A percentile compares a stretch with the other conserved stretches of the same genome.
phyloP scores from a whole-genome alignment of 805 yeast species.

The Yarrowia divulgata region DNA sequence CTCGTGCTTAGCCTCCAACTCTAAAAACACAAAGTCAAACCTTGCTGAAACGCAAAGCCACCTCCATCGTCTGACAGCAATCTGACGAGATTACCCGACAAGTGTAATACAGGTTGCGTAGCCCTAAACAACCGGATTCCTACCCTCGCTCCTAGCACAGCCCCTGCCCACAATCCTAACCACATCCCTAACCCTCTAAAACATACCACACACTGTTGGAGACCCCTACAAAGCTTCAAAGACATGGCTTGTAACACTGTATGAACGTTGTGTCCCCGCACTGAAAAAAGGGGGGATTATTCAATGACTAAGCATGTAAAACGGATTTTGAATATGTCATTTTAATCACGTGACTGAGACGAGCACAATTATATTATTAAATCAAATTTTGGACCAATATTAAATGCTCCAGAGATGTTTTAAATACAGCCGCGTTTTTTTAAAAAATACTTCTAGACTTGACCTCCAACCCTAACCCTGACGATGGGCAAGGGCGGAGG shows the following conservation, averaged over 20 bases:
- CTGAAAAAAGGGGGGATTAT: too few relatives aligned
- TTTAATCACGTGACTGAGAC: not conserved
- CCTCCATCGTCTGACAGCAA: not conserved
- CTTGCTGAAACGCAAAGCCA: not conserved
- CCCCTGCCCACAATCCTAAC: not conserved
- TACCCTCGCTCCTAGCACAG: not conserved
- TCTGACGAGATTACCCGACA: not conserved
- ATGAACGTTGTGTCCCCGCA: constrained; percentile 16
- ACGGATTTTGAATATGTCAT: not conserved
- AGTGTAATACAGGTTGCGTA: too few relatives aligned
- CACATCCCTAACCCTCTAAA: not conserved
- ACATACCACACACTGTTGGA: too few relatives aligned
- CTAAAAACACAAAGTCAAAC: not conserved
- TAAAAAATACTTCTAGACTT: too few relatives aligned
- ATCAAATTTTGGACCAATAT: not conserved
- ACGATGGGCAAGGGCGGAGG: too few relatives aligned
- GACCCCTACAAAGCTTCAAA: not conserved
- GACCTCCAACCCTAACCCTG: too few relatives aligned
- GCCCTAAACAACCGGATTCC: not conserved
- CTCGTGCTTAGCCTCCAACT: too few relatives aligned
- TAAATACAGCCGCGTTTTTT: too few relatives aligned
- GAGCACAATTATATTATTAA: not conserved
- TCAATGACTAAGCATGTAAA: not conserved
- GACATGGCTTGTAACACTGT: constrained; percentile 2
- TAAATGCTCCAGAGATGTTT: too few relatives aligned